These are phyloP conservation scores for Leishmania mexicana DNA, from an alignment of 208 protist genomes.

Conservation along the genomic window DNA sequence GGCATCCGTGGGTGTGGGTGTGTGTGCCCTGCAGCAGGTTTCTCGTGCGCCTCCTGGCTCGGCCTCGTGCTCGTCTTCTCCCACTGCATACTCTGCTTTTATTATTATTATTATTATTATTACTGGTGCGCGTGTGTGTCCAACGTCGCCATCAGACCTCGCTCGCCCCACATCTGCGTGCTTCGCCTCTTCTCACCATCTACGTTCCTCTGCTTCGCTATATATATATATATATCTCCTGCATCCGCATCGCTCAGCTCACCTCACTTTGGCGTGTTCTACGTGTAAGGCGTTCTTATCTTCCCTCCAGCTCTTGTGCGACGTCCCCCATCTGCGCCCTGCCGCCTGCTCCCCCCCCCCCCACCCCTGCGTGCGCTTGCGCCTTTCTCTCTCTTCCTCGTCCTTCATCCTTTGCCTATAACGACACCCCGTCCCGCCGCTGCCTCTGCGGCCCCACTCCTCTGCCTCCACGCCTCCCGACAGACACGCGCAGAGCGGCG, in stretches of 20 bases:
- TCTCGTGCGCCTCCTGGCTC: background rate
- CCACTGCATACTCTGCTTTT: background rate
- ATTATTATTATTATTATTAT: no score
- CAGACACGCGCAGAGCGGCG: no score
- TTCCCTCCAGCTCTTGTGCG: background rate
- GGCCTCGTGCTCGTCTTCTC: background rate
- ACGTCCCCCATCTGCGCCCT: background rate
- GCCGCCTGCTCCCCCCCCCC: no score
- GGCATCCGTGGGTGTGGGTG: no score
- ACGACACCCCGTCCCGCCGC: no score
- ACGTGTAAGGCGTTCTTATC: background rate
- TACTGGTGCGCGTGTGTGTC: background rate
- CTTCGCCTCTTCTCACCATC: background rate
- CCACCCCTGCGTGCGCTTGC: no score
- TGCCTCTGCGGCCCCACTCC: background rate
- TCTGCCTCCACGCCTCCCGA: no score
- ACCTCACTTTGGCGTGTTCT: no score
- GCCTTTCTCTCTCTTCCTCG: background rate
- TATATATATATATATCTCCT: background rate
- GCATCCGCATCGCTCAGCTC: no score
- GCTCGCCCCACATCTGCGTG: background rate
- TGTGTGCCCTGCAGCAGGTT: no score
- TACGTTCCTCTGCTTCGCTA: background rate
- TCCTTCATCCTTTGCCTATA: background rate
- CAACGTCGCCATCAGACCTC: background rate